Conservation (phyloP, 2,329 filamentous ascomycete species). For the Thermoascus crustaceus region DNA sequence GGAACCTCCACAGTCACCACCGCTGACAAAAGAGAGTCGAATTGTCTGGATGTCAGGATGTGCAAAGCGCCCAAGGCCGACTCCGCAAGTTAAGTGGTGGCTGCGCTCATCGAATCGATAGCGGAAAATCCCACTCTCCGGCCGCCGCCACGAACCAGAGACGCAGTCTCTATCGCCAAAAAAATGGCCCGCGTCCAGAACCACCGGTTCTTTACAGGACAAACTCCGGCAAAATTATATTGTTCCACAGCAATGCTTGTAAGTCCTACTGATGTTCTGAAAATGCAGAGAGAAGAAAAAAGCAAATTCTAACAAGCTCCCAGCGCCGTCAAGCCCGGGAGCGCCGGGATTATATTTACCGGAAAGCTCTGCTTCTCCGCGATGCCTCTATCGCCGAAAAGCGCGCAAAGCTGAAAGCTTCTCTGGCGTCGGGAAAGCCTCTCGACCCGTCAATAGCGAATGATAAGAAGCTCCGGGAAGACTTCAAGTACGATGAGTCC, state of each 20-base stretch:
- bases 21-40: constrained; percentile 14
- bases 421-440: constrained; percentile 81
- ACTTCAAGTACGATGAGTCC: constrained; percentile 92
- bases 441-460: constrained; percentile 75
- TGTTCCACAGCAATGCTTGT: constrained; percentile 8
- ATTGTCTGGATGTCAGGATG: constrained; percentile 9
- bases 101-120: constrained; percentile 8
- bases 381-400: constrained; percentile 93
- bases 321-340: constrained; percentile 67
- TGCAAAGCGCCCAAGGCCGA: constrained; percentile 8
- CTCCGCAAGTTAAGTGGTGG: constrained; percentile 8
- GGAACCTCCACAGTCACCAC: constrained; percentile 3
- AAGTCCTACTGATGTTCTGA: constrained; percentile 1
- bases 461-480: constrained; percentile 72
- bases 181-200: constrained; percentile 26
- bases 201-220: too few relatives aligned
- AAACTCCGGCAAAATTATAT: too few relatives aligned
- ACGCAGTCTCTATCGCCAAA: constrained; percentile 26
- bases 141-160: constrained; percentile 15
- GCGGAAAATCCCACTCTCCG: constrained; percentile 25
- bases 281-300: neutral
- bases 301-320: constrained; percentile 11
- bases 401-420: constrained; percentile 74
- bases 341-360: constrained; percentile 81
- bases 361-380: constrained; percentile 74